phyloP scores from a whole-genome alignment of 225 moss, liverwort and hornwort species.

The Pseudoscleropodium purum region DNA sequence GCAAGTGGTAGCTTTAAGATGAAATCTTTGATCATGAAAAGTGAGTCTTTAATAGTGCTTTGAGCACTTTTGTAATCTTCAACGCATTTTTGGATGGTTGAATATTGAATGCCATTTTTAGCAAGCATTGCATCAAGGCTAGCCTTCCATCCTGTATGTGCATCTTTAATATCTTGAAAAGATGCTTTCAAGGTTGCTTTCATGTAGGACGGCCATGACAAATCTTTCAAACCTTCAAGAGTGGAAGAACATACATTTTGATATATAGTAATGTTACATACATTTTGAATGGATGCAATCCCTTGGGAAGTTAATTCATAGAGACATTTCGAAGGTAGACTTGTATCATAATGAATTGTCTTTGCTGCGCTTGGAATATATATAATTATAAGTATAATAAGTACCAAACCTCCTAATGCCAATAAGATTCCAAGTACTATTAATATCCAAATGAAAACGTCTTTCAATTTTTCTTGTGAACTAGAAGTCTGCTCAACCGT shows the following conservation, averaged over 20 bases:
- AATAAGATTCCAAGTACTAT: not conserved
- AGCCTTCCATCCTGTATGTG: not conserved
- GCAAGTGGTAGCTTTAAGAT: no score
- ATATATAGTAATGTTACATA: not conserved
- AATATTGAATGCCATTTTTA: not conserved
- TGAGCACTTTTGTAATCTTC: not conserved
- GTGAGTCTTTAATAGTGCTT: not conserved
- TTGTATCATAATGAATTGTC: not conserved
- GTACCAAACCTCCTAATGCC: not conserved
- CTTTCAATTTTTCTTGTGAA: not conserved
- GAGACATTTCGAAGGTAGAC: not conserved
- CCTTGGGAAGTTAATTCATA: not conserved
- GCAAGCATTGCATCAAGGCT: not conserved
- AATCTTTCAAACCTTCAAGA: not conserved
- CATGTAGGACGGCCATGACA: not conserved
- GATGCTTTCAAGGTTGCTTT: not conserved
- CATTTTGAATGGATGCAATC: not conserved
- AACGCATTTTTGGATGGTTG: not conserved
- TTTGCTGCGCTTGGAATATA: fast-evolving
- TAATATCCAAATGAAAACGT: no score
- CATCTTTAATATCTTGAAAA: not conserved
- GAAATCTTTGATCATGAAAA: not conserved
- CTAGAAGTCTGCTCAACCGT: not conserved
- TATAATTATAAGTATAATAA: not conserved
- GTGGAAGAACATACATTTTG: not conserved